Conservation (phyloP, 1,139 yeast species). For the Taphrina wiesneri region DNA sequence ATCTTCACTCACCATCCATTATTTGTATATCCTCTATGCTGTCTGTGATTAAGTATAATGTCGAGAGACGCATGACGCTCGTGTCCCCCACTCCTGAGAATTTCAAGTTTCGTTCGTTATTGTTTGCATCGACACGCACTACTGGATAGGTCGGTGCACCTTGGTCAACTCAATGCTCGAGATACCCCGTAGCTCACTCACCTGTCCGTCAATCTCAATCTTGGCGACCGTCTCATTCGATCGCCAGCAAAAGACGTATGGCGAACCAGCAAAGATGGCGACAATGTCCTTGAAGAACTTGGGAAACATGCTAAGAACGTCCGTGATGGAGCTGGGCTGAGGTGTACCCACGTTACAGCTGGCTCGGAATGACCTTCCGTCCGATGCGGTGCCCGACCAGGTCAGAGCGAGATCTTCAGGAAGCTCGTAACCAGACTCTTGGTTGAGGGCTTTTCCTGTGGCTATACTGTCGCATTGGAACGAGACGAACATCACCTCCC, state of each 20-base stretch:
- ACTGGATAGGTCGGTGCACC: slow-evolving; percentile 12
- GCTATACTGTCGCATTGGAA: slow-evolving; percentile 2
- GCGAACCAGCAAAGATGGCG: slow-evolving; percentile 29
- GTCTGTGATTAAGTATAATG: too few relatives aligned
- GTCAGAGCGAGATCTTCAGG: background rate
- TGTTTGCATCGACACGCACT: too few relatives aligned
- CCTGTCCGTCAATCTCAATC: slow-evolving; percentile 15
- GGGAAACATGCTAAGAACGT: slow-evolving; percentile 31
- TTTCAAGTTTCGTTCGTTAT: too few relatives aligned
- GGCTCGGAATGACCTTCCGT: slow-evolving; percentile 3
- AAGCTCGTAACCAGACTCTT: slow-evolving; percentile 16
- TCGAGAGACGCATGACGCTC: too few relatives aligned
- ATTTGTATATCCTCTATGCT: too few relatives aligned
- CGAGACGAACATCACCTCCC: slow-evolving; percentile 20
- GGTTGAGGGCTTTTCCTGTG: slow-evolving; percentile 1
- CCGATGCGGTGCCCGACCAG: slow-evolving; percentile 14
- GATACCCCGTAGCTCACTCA: background rate
- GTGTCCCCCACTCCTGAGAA: too few relatives aligned
- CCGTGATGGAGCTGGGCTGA: slow-evolving; percentile 22
- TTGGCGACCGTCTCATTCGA: background rate
- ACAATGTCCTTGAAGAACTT: slow-evolving; percentile 31
- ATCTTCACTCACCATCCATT: too few relatives aligned
- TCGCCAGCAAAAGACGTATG: slow-evolving; percentile 33
- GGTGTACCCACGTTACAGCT: background rate
- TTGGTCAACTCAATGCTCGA: slow-evolving; percentile 18